Evolutionary conservation across 225 moss, liverwort and hornwort species (phyloP).

Genomic region (Pleurozium schreberi): DNA sequence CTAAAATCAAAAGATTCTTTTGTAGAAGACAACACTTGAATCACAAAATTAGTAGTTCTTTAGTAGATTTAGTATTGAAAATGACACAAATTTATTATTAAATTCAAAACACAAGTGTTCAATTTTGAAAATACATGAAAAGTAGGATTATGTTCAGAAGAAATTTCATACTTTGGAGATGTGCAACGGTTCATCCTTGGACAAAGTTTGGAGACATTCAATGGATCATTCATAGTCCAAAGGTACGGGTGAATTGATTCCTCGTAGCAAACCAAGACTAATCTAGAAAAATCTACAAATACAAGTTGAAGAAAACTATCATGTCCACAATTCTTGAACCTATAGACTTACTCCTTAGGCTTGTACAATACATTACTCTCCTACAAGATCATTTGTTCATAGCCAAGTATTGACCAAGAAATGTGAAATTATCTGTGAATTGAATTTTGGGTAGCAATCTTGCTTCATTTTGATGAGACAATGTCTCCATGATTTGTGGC

Average conservation of each 20-base stretch:
- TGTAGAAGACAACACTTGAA: background rate
- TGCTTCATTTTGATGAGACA: too few relatives aligned
- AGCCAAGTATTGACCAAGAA: too few relatives aligned
- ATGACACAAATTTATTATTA: background rate
- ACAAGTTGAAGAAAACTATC: background rate
- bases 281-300: background rate
- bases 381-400: too few relatives aligned
- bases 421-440: too few relatives aligned
- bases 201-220: background rate
- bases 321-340: too few relatives aligned
- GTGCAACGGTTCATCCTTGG: background rate
- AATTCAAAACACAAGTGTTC: background rate
- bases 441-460: too few relatives aligned
- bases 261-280: background rate
- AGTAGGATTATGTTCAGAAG: background rate
- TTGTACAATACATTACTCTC: too few relatives aligned
- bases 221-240: background rate
- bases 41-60: too few relatives aligned
- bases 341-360: too few relatives aligned
- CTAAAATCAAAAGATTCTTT: background rate
- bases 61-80: background rate
- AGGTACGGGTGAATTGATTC: background rate
- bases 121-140: background rate
- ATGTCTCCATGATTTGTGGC: too few relatives aligned
- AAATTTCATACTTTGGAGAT: background rate